Conservation (phyloP, 345 rosid species). For the Lepidium sativum region DNA sequence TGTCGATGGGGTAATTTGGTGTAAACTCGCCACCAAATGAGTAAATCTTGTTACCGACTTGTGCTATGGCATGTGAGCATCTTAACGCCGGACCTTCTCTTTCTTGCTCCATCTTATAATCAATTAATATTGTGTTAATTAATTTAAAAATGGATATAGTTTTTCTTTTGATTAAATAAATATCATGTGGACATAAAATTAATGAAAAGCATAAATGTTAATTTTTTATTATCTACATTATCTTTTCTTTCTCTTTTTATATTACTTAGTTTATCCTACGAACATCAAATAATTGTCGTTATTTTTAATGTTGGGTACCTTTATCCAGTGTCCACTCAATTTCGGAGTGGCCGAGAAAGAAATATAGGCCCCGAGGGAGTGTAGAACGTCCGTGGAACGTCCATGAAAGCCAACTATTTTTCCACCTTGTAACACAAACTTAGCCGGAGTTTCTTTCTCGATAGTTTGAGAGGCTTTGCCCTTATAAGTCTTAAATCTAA, state of each 20-base stretch:
- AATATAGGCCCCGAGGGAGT: constrained; percentile 18
- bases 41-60: constrained; percentile 22
- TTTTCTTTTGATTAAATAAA: neutral
- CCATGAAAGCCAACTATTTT: constrained; percentile 28
- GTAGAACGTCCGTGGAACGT: constrained; percentile 1
- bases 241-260: neutral
- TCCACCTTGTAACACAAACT: constrained; percentile 20
- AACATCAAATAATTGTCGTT: neutral
- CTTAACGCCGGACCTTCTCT: constrained; percentile 16
- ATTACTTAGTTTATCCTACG: neutral
- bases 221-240: neutral
- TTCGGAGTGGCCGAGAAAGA: neutral
- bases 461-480: constrained; percentile 1
- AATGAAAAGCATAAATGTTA: neutral
- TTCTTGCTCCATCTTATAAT: constrained; percentile 15
- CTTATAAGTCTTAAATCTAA: constrained; percentile 9
- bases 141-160: neutral
- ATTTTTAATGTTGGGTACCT: neutral
- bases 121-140: neutral
- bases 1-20: constrained; percentile 23
- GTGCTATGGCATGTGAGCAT: constrained; percentile 25
- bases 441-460: neutral
- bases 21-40: constrained; percentile 23
- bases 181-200: neutral
- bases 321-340: constrained; percentile 11